Evolutionary conservation across 768 basidiomycete species (phyloP).

Genomic region (Terana coerulea): DNA sequence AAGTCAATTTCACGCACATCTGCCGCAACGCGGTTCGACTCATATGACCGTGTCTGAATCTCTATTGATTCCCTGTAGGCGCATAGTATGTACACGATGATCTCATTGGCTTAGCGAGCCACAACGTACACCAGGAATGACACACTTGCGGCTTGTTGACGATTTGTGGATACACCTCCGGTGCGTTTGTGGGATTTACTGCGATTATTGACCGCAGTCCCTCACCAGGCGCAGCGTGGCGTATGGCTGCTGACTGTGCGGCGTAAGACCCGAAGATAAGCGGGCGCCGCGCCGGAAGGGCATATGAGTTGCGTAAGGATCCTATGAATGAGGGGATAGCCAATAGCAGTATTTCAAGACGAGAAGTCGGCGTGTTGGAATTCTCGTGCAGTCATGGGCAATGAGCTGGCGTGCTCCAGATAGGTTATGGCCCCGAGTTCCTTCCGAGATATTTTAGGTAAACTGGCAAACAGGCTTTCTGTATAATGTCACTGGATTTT

Average conservation of each 20-base stretch:
- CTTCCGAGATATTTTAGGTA: too few species aligned
- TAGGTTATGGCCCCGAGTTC: slow-evolving; percentile 2
- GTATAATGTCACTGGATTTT: too few species aligned
- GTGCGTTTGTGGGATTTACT: too few species aligned
- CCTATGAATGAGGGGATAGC: too few species aligned
- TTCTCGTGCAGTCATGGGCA: neutral
- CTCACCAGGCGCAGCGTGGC: too few species aligned
- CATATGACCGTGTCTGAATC: neutral
- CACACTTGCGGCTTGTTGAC: neutral
- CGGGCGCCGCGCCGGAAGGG: neutral
- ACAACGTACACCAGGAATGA: too few species aligned
- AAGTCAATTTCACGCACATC: neutral
- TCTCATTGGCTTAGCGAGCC: neutral
- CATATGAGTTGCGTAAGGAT: neutral
- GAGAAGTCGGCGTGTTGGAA: too few species aligned
- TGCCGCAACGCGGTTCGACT: too few species aligned
- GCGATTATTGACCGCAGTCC: too few species aligned
- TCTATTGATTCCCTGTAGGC: neutral
- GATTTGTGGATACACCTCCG: too few species aligned
- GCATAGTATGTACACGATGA: neutral
- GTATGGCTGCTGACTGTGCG: too few species aligned
- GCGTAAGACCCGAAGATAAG: neutral
- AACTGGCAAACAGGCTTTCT: too few species aligned
- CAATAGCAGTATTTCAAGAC: neutral
- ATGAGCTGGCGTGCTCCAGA: neutral